Evolutionary conservation across 2,329 filamentous ascomycete genomes (phyloP).

Genomic region (Fusarium subglutinans): DNA sequence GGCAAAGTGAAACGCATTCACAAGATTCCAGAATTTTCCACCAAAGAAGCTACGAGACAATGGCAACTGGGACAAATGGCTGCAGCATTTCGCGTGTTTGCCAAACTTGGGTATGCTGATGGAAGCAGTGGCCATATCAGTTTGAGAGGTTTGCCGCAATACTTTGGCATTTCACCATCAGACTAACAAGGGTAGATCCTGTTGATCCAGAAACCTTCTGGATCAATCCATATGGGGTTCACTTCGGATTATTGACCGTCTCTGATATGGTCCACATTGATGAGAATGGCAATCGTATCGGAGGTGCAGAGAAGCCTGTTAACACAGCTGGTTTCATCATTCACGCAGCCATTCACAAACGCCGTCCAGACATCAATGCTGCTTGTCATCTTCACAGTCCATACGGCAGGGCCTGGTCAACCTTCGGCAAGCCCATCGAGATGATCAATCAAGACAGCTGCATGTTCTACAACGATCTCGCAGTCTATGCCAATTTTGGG

Average conservation of each 20-base stretch:
- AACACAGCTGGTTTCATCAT: constrained; percentile 77
- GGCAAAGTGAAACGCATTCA: constrained; percentile 31
- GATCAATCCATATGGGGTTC: constrained; percentile 68
- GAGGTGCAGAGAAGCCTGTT: constrained; percentile 66
- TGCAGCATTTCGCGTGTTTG: constrained; percentile 59
- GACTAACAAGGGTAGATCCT: constrained; percentile 43
- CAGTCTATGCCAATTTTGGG: constrained; percentile 66
- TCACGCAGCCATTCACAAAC: constrained; percentile 71
- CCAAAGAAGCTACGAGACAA: constrained; percentile 36
- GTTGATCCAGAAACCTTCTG: constrained; percentile 49
- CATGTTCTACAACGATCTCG: constrained; percentile 69
- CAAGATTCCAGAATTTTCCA: constrained; percentile 31
- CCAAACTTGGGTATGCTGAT: constrained; percentile 55
- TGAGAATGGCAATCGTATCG: constrained; percentile 65
- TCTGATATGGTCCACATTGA: constrained; percentile 75
- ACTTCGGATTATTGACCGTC: constrained; percentile 72
- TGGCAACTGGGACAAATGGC: constrained; percentile 54
- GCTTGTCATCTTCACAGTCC: constrained; percentile 73
- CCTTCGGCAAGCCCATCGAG: constrained; percentile 69
- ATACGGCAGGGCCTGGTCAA: constrained; percentile 72
- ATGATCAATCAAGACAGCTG: constrained; percentile 75
- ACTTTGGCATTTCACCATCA: rapidly evolving
- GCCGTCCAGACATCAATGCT: constrained; percentile 69
- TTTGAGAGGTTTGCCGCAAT: constrained; percentile 36
- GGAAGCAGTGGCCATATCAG: constrained; percentile 59